These are phyloP conservation scores for Pichia exigua DNA, from an alignment of 805 yeast species.

Conservation along the genomic window DNA sequence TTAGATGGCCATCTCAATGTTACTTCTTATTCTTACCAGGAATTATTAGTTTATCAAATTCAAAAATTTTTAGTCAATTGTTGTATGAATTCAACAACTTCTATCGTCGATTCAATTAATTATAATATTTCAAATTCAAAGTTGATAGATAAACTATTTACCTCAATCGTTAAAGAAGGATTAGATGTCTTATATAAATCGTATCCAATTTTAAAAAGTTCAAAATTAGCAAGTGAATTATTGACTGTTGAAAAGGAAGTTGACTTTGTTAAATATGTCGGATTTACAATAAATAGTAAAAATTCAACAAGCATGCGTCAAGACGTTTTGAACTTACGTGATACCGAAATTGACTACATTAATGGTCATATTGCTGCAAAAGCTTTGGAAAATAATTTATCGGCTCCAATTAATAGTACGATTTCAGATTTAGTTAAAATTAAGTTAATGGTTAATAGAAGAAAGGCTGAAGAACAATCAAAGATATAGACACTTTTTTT, in stretches of 20 bases:
- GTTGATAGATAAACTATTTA: slow-evolving; percentile 29
- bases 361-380: slow-evolving; percentile 68
- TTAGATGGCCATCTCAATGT: slow-evolving; percentile 26
- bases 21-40: slow-evolving; percentile 31
- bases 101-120: slow-evolving; percentile 68
- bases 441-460: slow-evolving; percentile 20
- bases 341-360: slow-evolving; percentile 73
- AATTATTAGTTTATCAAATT: slow-evolving; percentile 48
- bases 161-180: slow-evolving; percentile 38
- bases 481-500: not conserved
- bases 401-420: slow-evolving; percentile 41
- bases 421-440: slow-evolving; percentile 39
- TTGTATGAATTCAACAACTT: slow-evolving; percentile 78
- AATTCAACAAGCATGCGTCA: slow-evolving; percentile 69
- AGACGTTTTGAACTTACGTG: slow-evolving; percentile 48
- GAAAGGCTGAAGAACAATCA: not conserved
- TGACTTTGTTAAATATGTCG: slow-evolving; percentile 20
- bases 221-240: slow-evolving; percentile 27
- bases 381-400: slow-evolving; percentile 38
- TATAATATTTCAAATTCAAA: slow-evolving; percentile 54
- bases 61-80: slow-evolving; percentile 75
- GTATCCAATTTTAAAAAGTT: slow-evolving; percentile 22
- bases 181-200: slow-evolving; percentile 33
- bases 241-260: slow-evolving; percentile 32
- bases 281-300: slow-evolving; percentile 28